phyloP scores from a whole-genome alignment of 345 rosid species.

The Brassica napus region Da-Ae NC_063439.1:20059501-20060000 shows the following conservation, averaged over 20 bases:
- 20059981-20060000: background rate
- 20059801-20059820: constrained; percentile 41
- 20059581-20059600: constrained; percentile 23
- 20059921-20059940: constrained; percentile 25
- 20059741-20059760: constrained; percentile 32
- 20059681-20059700: constrained; percentile 41
- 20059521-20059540: constrained; percentile 12
- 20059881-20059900: constrained; percentile 29
- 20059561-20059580: constrained; percentile 30
- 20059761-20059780: background rate
- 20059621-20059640: constrained; percentile 12
- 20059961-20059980: background rate
- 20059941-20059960: constrained; percentile 15
- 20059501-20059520: background rate
- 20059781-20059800: constrained; percentile 23
- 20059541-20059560: background rate
- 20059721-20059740: constrained; percentile 45
- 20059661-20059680: constrained; percentile 38
- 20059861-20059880: constrained; percentile 23
- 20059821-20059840: constrained; percentile 36
- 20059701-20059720: constrained; percentile 31
- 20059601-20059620: constrained; percentile 22
- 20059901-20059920: constrained; percentile 6
- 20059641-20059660: constrained; percentile 11
- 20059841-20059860: constrained; percentile 39